Evolutionary conservation across 805 yeast genomes (phyloP).

Genomic region (Yamadazyma scolyti): DNA sequence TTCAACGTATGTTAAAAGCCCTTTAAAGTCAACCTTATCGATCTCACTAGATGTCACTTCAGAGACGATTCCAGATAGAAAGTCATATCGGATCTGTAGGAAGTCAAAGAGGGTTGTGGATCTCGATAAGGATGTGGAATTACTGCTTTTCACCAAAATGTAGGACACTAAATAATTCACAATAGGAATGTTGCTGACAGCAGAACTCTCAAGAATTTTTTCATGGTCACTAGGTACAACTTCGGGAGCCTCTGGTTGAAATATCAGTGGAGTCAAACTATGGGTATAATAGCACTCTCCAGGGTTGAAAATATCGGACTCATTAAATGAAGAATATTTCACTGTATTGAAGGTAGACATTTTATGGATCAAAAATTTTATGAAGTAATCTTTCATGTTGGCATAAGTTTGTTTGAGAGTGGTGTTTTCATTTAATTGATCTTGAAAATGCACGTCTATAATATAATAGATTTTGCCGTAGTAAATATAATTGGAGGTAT

Average conservation of each 20-base stretch:
- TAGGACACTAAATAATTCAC: constrained; percentile 30
- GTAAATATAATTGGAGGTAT: constrained; percentile 24
- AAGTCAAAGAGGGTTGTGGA: constrained; percentile 19
- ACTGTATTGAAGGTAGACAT: constrained; percentile 20
- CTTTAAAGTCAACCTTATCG: constrained; percentile 20
- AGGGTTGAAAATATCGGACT: too few species aligned
- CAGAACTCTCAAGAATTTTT: too few species aligned
- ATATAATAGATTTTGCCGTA: constrained; percentile 34
- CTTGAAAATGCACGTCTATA: constrained; percentile 14
- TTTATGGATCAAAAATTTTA: constrained; percentile 20
- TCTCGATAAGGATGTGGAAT: constrained; percentile 10
- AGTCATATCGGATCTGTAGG: constrained; percentile 11
- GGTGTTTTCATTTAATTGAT: constrained; percentile 2
- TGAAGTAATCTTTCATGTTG: constrained; percentile 20
- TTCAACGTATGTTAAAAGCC: constrained; percentile 29
- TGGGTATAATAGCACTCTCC: too few species aligned
- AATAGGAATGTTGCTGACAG: constrained; percentile 23
- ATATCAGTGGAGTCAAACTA: too few species aligned
- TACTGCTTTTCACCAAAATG: constrained; percentile 20
- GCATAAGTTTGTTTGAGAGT: constrained; percentile 1
- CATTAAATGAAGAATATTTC: constrained; percentile 11
- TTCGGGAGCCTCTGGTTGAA: too few species aligned
- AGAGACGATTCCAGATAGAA: background rate
- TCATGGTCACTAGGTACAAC: too few species aligned
- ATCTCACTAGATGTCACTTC: background rate